A percentile compares a stretch with the other conserved stretches of the same genome.
Conservation (phyloP, 306 rosid genomes). For the Lablab purpureus region DNA sequence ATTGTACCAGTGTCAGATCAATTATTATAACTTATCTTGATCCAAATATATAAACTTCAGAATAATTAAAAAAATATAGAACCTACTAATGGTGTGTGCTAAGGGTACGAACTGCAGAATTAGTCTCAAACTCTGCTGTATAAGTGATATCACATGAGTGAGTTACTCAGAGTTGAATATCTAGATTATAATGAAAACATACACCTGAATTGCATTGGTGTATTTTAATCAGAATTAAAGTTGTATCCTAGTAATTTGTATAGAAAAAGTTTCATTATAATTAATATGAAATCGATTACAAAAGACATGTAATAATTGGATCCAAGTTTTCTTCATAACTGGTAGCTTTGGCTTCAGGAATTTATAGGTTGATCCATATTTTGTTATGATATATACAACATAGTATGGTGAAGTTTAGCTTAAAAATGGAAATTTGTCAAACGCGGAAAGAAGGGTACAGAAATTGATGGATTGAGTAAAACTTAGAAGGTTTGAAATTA, state of each 20-base stretch:
- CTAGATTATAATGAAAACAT: too few relatives aligned
- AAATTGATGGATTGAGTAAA: conserved; percentile 33
- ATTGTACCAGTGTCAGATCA: not conserved
- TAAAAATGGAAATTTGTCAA: not conserved
- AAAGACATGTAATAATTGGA: too few relatives aligned
- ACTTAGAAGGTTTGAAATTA: not conserved
- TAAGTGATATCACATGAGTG: not conserved
- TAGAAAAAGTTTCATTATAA: too few relatives aligned
- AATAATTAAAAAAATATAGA: not conserved
- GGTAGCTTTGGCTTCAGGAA: too few relatives aligned
- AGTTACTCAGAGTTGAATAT: not conserved
- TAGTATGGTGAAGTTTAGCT: not conserved
- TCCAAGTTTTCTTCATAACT: too few relatives aligned
- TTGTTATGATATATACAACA: too few relatives aligned
- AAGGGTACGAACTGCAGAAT: not conserved
- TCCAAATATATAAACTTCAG: not conserved
- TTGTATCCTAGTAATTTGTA: too few relatives aligned
- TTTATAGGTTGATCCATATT: too few relatives aligned
- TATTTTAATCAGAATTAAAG: too few relatives aligned
- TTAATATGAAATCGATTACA: too few relatives aligned
- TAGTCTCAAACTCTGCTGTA: not conserved
- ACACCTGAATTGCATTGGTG: too few relatives aligned
- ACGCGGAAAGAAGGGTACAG: conserved; percentile 21
- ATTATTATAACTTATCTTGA: not conserved
- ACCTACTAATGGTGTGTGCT: not conserved